A percentile compares a stretch with the other conserved stretches of the same genome.
phyloP scores from a whole-genome alignment of 2,329 filamentous ascomycete genomes.

The Cladosporium cucumerinum region DNA sequence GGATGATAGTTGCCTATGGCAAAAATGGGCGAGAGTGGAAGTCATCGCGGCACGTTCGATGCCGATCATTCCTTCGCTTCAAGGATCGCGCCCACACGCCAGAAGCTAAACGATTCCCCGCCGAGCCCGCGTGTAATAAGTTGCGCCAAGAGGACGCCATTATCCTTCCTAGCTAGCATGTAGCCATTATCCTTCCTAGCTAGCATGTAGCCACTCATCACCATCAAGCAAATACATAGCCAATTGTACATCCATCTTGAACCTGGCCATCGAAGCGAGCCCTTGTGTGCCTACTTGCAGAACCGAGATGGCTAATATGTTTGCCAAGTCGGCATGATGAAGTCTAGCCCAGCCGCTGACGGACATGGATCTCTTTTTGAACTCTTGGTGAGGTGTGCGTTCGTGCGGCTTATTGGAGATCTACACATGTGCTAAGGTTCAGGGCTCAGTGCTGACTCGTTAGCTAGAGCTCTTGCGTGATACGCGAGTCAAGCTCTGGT shows the following conservation, averaged over 20 bases:
- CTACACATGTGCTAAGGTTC: neutral
- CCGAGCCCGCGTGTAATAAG: too few species aligned
- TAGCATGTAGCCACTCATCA: neutral
- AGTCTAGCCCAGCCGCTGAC: neutral
- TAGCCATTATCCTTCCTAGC: too few species aligned
- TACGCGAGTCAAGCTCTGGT: neutral
- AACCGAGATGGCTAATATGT: neutral
- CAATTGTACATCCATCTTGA: neutral
- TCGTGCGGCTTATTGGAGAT: neutral
- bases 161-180: neutral
- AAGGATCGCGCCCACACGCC: neutral
- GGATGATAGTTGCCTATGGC: neutral
- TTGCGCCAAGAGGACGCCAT: neutral
- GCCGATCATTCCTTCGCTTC: neutral
- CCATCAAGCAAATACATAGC: neutral
- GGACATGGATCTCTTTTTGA: neutral
- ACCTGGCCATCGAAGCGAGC: neutral
- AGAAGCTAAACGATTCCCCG: neutral
- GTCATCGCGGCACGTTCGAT: neutral
- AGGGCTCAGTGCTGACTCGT: neutral
- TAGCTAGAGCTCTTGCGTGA: neutral
- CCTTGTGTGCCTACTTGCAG: neutral
- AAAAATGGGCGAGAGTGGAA: neutral
- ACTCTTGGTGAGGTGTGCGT: neutral
- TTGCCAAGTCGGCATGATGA: neutral